These are phyloP conservation scores for Metarhizium album DNA, from an alignment of 2,329 filamentous ascomycete species.

Conservation along the genomic window DNA sequence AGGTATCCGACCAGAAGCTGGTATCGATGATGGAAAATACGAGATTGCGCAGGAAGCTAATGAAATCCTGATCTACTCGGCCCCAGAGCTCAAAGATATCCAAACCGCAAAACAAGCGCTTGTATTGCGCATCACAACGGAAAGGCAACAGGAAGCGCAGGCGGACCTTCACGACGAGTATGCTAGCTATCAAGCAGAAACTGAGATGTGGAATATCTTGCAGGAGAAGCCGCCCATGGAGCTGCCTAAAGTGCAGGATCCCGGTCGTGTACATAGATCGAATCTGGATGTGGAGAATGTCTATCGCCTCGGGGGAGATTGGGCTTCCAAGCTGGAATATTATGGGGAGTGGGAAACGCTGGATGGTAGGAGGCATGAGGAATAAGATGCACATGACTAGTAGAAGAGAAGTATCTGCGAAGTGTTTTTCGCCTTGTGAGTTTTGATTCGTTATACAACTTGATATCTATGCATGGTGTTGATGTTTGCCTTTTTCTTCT, in stretches of 20 bases:
- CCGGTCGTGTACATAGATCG: constrained; percentile 16
- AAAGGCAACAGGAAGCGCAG: constrained; percentile 31
- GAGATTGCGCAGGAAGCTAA: constrained; percentile 26
- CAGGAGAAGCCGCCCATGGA: constrained; percentile 26
- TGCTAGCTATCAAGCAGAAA: constrained; percentile 30
- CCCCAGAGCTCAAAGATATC: constrained; percentile 27
- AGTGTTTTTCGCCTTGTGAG: not conserved
- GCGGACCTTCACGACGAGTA: constrained; percentile 32
- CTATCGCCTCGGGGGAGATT: constrained; percentile 25
- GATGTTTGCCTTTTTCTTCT: no score
- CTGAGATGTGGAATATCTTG: constrained; percentile 34
- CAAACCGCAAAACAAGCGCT: constrained; percentile 25
- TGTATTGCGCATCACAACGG: constrained; percentile 26
- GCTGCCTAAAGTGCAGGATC: constrained; percentile 19
- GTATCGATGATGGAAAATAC: constrained; percentile 16
- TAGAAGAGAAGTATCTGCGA: not conserved
- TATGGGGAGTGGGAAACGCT: constrained; percentile 33
- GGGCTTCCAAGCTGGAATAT: constrained; percentile 27
- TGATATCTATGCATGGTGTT: not conserved
- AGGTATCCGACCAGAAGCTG: constrained; percentile 6
- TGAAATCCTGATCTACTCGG: constrained; percentile 32
- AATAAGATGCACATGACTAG: constrained; percentile 1
- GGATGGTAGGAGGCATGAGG: not conserved
- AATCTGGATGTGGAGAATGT: constrained; percentile 24
- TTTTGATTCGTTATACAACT: not conserved